phyloP scores from a whole-genome alignment of 352 stramenopile genomes.

The Globisporangium middletonii region DNA sequence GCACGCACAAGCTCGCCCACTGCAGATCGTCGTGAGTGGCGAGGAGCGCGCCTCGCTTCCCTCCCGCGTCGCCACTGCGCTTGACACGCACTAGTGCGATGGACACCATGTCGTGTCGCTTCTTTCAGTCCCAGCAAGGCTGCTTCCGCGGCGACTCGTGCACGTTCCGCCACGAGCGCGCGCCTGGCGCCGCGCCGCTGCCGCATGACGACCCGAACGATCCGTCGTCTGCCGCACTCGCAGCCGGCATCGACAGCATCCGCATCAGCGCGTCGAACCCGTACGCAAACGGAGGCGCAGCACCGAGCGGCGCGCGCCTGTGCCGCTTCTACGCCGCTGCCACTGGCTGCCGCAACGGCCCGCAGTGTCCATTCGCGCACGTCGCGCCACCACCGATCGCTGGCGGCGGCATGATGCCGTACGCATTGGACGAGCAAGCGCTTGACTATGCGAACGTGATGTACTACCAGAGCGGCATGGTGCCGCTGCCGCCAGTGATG shows the following conservation, averaged over 20 bases:
- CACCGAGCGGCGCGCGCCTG: slow-evolving; percentile 12
- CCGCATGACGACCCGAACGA: neutral
- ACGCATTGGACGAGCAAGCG: slow-evolving; percentile 17
- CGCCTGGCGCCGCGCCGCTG: neutral
- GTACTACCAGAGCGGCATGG: slow-evolving; percentile 12
- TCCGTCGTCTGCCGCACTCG: neutral
- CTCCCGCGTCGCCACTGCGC: neutral
- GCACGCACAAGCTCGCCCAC: too few relatives aligned
- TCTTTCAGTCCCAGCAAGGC: slow-evolving; percentile 65
- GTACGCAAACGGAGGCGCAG: neutral
- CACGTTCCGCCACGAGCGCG: slow-evolving; percentile 49
- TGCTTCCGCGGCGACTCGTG: slow-evolving; percentile 66
- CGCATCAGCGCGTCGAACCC: neutral
- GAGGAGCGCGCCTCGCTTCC: neutral
- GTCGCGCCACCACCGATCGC: slow-evolving; percentile 4
- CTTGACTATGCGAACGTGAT: slow-evolving; percentile 17
- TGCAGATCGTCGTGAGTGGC: neutral
- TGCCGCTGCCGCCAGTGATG: slow-evolving; percentile 20
- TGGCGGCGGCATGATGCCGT: slow-evolving; percentile 7
- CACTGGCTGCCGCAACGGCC: slow-evolving; percentile 61
- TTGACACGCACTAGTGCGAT: neutral
- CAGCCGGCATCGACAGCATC: slow-evolving; percentile 1
- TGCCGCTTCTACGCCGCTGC: slow-evolving; percentile 56
- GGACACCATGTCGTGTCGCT: slow-evolving; percentile 37
- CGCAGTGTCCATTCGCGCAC: slow-evolving; percentile 51